These are phyloP conservation scores for Nemania sp. DNA, from an alignment of 2,329 filamentous ascomycete species.

Conservation along the genomic window DNA sequence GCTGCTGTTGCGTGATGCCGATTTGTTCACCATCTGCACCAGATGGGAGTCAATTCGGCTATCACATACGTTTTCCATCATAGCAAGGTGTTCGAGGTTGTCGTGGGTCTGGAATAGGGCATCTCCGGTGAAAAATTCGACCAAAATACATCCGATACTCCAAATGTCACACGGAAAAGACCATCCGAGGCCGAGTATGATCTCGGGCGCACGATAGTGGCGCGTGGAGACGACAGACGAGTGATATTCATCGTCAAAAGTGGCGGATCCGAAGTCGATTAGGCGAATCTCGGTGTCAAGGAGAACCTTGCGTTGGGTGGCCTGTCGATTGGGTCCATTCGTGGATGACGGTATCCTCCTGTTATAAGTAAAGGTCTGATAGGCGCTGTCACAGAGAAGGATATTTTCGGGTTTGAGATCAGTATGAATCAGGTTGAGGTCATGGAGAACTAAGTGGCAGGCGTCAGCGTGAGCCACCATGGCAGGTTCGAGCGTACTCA, in stretches of 20 bases:
- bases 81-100: conserved; percentile 73
- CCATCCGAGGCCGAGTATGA: conserved; percentile 72
- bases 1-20: conserved; percentile 59
- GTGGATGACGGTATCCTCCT: conserved; percentile 71
- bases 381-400: conserved; percentile 65
- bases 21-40: conserved; percentile 61
- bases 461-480: conserved; percentile 31
- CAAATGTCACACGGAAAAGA: conserved; percentile 74
- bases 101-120: conserved; percentile 75
- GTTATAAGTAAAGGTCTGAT: conserved; percentile 74
- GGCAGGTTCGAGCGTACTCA: conserved; percentile 55
- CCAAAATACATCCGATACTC: conserved; percentile 74
- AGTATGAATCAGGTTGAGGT: conserved; percentile 96
- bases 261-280: conserved; percentile 74
- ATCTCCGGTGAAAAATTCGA: conserved; percentile 74
- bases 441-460: conserved; percentile 74
- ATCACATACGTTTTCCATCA: conserved; percentile 73
- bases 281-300: conserved; percentile 71
- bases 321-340: conserved; percentile 61
- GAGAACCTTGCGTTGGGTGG: conserved; percentile 66
- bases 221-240: conserved; percentile 72
- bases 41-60: conserved; percentile 62
- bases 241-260: conserved; percentile 74
- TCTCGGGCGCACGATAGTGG: conserved; percentile 72
- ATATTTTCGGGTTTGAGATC: conserved; percentile 75